phyloP scores from a whole-genome alignment of 2,329 filamentous ascomycete genomes.

The Xylaria sp. region DNA sequence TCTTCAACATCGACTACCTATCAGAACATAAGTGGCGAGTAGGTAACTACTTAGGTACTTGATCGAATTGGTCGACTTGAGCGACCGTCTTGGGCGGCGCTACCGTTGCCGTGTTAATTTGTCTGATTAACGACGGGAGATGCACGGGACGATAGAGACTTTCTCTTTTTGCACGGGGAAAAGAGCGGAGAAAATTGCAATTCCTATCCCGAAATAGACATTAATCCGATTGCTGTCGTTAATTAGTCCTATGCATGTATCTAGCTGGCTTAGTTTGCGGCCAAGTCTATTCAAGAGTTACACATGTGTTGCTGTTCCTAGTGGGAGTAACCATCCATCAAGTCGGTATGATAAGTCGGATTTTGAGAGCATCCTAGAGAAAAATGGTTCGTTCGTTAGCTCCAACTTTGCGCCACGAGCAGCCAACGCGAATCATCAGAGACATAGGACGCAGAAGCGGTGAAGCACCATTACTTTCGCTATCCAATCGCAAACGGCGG shows the following conservation, averaged over 20 bases:
- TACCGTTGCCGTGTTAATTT: neutral
- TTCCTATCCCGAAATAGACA: neutral
- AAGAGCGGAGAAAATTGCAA: neutral
- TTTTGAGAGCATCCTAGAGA: neutral
- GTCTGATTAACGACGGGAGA: neutral
- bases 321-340: neutral
- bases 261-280: neutral
- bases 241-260: neutral
- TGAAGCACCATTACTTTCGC: constrained; percentile 17
- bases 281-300: constrained; percentile 8
- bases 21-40: too few relatives aligned
- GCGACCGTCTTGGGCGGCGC: neutral
- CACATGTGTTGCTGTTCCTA: constrained; percentile 27
- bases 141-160: neutral
- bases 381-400: constrained; percentile 1
- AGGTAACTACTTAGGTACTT: neutral
- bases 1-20: constrained; percentile 12
- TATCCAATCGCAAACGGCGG: constrained; percentile 10
- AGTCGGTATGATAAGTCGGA: constrained; percentile 26
- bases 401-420: constrained; percentile 4
- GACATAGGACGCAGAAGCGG: constrained; percentile 27
- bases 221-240: neutral
- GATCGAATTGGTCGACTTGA: neutral
- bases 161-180: neutral
- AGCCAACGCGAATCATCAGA: neutral